Percentiles rank a stretch among this genome's conserved stretches.
Conservation (phyloP, 768 basidiomycete genomes). For the Pleurotus pulmonarius region DNA sequence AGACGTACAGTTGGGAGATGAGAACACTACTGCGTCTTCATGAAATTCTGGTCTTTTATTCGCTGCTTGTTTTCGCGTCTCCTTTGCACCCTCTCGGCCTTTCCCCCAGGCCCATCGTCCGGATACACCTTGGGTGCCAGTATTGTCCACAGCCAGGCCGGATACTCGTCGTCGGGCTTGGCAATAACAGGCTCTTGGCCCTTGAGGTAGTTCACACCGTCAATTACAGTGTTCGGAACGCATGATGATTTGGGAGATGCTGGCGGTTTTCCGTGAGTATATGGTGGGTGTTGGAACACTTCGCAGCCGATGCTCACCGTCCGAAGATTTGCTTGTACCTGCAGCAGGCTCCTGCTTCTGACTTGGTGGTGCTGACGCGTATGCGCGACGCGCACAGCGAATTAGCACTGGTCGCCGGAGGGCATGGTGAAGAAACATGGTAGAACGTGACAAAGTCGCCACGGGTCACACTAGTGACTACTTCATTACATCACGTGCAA, state of each 20-base stretch:
- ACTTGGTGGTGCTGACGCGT: neutral
- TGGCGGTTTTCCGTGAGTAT: slow-evolving; percentile 3
- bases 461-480: neutral
- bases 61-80: slow-evolving; percentile 59
- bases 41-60: slow-evolving; percentile 82
- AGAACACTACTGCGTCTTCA: slow-evolving; percentile 65
- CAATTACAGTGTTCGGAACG: slow-evolving; percentile 66
- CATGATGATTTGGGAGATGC: slow-evolving; percentile 56
- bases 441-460: neutral
- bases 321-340: neutral
- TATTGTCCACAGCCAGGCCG: slow-evolving; percentile 85
- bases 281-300: too few species aligned
- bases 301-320: too few species aligned
- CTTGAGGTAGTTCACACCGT: slow-evolving; percentile 82
- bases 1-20: neutral
- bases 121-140: slow-evolving; percentile 55
- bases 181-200: slow-evolving; percentile 76
- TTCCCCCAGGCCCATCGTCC: slow-evolving; percentile 75
- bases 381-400: neutral
- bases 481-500: neutral
- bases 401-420: neutral
- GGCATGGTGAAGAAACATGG: slow-evolving; percentile 5
- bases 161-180: slow-evolving; percentile 78
- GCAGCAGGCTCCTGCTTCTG: neutral
- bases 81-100: slow-evolving; percentile 53